A percentile compares a stretch with the other conserved stretches of the same genome.
Evolutionary conservation across 2,329 filamentous ascomycete genomes (phyloP).

Genomic region (Xylaria polymorpha): DNA sequence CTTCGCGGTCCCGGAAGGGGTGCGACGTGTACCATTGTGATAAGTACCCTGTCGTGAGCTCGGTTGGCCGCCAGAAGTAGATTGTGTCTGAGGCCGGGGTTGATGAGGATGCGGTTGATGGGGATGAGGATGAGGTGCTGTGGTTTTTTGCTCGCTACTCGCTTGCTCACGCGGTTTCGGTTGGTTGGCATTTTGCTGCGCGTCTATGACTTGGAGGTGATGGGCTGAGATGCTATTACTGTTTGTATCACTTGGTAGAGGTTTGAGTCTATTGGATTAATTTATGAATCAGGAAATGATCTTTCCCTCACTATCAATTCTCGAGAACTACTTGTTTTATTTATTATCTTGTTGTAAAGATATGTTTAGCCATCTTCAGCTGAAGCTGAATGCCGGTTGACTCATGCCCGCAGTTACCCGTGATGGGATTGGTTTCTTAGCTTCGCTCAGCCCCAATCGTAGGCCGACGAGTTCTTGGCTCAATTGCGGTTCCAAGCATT

Average conservation of each 20-base stretch:
- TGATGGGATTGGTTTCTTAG: neutral
- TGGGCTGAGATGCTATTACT: no score
- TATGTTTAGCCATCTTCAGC: neutral
- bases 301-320: neutral
- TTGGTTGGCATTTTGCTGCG: slow-evolving; percentile 27
- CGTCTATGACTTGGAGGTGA: no score
- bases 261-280: neutral
- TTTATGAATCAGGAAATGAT: neutral
- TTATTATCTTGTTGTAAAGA: neutral
- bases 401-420: neutral
- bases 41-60: slow-evolving; percentile 36
- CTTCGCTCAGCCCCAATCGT: neutral
- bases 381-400: slow-evolving; percentile 17
- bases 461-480: neutral
- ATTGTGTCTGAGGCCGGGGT: neutral
- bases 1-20: slow-evolving; percentile 38
- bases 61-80: slow-evolving; percentile 39
- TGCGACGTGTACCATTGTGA: slow-evolving; percentile 38
- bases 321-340: neutral
- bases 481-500: no score
- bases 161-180: slow-evolving; percentile 8
- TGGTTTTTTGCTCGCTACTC: neutral
- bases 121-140: neutral
- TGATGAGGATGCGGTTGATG: neutral
- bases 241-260: neutral